These are phyloP conservation scores for Yamadazyma trypodendri DNA, from an alignment of 1,139 yeast species.

Conservation along the genomic window DNA sequence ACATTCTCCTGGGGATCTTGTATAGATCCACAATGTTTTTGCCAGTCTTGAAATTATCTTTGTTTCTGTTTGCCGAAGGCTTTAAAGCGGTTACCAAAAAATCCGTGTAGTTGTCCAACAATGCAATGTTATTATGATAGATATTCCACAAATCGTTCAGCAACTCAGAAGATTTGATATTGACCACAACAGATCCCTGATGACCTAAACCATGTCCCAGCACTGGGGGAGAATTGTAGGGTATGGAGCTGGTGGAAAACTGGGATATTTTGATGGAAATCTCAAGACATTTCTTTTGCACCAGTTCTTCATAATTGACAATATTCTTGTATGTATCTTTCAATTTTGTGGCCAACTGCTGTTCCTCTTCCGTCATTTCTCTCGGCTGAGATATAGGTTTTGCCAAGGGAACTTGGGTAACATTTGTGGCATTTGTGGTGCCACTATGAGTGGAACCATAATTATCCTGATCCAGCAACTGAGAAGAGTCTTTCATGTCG, in stretches of 20 bases:
- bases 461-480: constrained; percentile 11
- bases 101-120: constrained; percentile 69
- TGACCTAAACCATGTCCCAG: constrained; percentile 8
- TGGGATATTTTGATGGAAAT: constrained; percentile 52
- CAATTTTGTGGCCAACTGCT: constrained; percentile 63
- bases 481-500: constrained; percentile 1
- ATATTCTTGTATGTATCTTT: constrained; percentile 74
- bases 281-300: constrained; percentile 65
- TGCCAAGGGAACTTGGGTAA: constrained; percentile 1
- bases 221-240: constrained; percentile 11
- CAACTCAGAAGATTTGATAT: constrained; percentile 46
- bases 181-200: neutral
- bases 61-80: constrained; percentile 50
- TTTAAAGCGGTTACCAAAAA: constrained; percentile 68
- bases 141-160: constrained; percentile 69
- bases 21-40: constrained; percentile 72
- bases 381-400: constrained; percentile 17
- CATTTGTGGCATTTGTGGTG: constrained; percentile 5
- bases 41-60: constrained; percentile 59
- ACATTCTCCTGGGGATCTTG: constrained; percentile 72
- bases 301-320: constrained; percentile 64
- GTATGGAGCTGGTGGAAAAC: constrained; percentile 29
- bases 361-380: constrained; percentile 63
- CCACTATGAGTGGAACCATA: constrained; percentile 7
- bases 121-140: constrained; percentile 62